phyloP scores from a whole-genome alignment of 108 stramenopile species.

The Cyclotella cryptica region DNA sequence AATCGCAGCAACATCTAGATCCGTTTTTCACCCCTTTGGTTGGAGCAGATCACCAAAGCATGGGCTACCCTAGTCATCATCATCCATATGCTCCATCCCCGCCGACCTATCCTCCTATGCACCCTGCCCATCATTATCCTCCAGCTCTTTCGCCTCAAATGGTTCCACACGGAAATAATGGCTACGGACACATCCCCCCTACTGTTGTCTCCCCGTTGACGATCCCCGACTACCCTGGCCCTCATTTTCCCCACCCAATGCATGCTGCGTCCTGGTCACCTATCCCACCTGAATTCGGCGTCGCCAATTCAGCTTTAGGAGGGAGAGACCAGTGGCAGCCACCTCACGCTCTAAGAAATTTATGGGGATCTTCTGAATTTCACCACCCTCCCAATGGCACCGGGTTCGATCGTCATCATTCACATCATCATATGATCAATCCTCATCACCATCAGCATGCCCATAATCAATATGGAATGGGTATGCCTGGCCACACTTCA shows the following conservation, averaged over 20 bases:
- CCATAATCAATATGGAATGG: slow-evolving; percentile 20
- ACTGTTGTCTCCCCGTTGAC: slow-evolving; percentile 38
- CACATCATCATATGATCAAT: slow-evolving; percentile 14
- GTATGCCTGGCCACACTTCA: slow-evolving; percentile 25
- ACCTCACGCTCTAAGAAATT: not conserved
- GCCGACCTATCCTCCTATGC: not conserved
- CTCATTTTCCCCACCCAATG: slow-evolving; percentile 6
- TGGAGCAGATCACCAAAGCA: not conserved
- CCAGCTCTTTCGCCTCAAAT: slow-evolving; percentile 12
- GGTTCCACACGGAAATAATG: slow-evolving; percentile 14
- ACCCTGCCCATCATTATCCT: slow-evolving; percentile 18
- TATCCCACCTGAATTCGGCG: slow-evolving; percentile 19
- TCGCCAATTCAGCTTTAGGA: not conserved
- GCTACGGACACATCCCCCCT: slow-evolving; percentile 12
- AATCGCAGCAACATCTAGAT: slow-evolving; percentile 13
- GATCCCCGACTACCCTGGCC: slow-evolving; percentile 16
- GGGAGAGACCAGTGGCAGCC: slow-evolving; percentile 21
- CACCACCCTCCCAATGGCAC: not conserved
- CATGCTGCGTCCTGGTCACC: slow-evolving; percentile 25
- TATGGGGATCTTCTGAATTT: slow-evolving; percentile 1
- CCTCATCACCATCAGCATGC: slow-evolving; percentile 14
- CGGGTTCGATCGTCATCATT: slow-evolving; percentile 21
- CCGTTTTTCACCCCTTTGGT: slow-evolving; percentile 7
- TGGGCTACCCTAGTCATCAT: not conserved
- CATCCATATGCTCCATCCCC: slow-evolving; percentile 5